phyloP scores from a whole-genome alignment of 2,329 filamentous ascomycete species.

The Alternaria brassicae region DNA sequence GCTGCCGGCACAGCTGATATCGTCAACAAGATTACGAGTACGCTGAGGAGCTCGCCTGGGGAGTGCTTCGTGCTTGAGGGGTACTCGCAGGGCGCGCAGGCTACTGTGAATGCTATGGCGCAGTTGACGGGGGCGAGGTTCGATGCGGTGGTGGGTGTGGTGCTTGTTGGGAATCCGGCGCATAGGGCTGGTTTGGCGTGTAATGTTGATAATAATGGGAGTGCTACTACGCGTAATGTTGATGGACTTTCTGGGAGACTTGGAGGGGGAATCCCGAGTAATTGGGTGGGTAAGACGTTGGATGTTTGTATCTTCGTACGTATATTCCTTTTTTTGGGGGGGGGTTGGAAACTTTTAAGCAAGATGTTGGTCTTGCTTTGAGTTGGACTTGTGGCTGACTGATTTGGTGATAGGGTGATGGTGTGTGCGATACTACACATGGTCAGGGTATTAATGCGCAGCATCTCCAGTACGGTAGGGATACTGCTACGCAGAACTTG shows the following conservation, averaged over 20 bases:
- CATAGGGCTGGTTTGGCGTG: conserved; percentile 44
- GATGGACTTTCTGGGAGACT: conserved; percentile 27
- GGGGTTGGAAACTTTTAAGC: no score
- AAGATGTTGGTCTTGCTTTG: not conserved
- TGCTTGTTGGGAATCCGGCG: conserved; percentile 46
- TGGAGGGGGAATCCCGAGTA: conserved; percentile 28
- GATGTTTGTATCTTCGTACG: conserved; percentile 49
- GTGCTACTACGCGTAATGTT: conserved; percentile 39
- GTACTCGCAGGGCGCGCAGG: conserved; percentile 49
- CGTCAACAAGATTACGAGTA: conserved; percentile 40
- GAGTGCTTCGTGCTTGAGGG: conserved; percentile 50
- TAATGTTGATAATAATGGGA: conserved; percentile 39
- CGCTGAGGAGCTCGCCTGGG: conserved; percentile 31
- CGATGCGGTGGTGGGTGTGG: conserved; percentile 48
- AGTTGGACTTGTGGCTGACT: no score
- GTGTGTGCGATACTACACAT: conserved; percentile 47
- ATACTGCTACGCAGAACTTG: conserved; percentile 39
- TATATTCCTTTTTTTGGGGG: no score
- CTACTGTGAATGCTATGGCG: conserved; percentile 45
- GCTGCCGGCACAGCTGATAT: conserved; percentile 22
- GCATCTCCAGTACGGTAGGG: conserved; percentile 39
- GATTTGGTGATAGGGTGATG: no score
- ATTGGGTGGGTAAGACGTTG: conserved; percentile 47
- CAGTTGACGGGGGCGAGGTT: conserved; percentile 42
- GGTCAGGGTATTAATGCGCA: conserved; percentile 41